Conservation (phyloP, 192 early-diverging fungal genomes). For the Phlyctochytrium bullatum region DNA sequence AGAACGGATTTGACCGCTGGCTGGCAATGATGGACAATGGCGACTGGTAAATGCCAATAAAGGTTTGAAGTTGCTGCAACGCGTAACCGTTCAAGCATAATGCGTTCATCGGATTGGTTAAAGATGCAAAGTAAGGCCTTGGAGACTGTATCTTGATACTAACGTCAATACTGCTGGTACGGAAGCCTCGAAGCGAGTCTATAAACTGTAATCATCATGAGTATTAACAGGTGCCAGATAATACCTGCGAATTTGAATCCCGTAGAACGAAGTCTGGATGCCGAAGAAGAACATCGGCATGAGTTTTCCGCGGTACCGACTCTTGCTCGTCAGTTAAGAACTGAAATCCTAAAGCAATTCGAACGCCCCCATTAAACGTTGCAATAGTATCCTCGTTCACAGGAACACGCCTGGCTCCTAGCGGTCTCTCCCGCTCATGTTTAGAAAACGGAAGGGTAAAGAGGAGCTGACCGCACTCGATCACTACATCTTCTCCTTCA, state of each 20-base stretch:
- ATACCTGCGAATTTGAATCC: constrained; percentile 12
- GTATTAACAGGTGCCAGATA: not conserved
- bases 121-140: constrained; percentile 19
- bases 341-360: constrained; percentile 32
- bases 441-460: constrained; percentile 28
- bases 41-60: constrained; percentile 52
- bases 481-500: constrained; percentile 33
- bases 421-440: constrained; percentile 11
- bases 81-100: constrained; percentile 38
- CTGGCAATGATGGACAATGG: constrained; percentile 47
- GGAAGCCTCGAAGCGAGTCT: constrained; percentile 43
- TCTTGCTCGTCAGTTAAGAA: constrained; percentile 26
- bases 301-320: constrained; percentile 22
- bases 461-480: constrained; percentile 44
- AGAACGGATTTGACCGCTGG: constrained; percentile 40
- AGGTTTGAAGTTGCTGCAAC: constrained; percentile 25
- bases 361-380: constrained; percentile 42
- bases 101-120: constrained; percentile 30
- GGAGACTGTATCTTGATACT: constrained; percentile 38
- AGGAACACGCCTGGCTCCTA: constrained; percentile 12
- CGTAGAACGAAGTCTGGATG: constrained; percentile 34
- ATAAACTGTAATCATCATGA: constrained; percentile 6
- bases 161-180: constrained; percentile 32
- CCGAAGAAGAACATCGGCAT: constrained; percentile 39
- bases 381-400: constrained; percentile 24